phyloP scores from a whole-genome alignment of 495 filamentous ascomycete genomes.

The Neurospora cerealis region DNA sequence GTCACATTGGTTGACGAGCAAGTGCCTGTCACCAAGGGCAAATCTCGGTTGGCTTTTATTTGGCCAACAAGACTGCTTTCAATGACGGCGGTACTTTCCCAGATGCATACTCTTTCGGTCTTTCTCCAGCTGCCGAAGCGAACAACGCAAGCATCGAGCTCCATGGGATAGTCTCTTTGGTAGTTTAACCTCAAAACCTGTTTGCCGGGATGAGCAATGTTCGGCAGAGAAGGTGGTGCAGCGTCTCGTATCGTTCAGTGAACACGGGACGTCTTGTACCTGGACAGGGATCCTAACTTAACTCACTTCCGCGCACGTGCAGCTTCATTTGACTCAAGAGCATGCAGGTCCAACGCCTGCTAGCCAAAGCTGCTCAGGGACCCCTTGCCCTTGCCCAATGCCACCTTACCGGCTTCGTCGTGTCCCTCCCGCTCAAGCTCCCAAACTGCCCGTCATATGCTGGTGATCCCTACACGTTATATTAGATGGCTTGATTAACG shows the following conservation, averaged over 20 bases:
- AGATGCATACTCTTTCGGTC: not conserved
- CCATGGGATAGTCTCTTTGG: not conserved
- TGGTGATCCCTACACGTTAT: not conserved
- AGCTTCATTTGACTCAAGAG: slow-evolving; percentile 15
- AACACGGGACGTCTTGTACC: not conserved
- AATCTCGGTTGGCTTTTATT: not conserved
- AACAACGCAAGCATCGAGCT: not conserved
- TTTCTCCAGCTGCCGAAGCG: not conserved
- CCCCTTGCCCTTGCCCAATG: slow-evolving; percentile 9
- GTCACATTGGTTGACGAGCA: not conserved
- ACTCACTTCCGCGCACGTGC: slow-evolving; percentile 1
- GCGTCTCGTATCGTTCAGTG: not conserved
- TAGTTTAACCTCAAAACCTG: not conserved
- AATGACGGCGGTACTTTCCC: not conserved
- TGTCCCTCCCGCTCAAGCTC: not conserved
- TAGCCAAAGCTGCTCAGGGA: slow-evolving; percentile 7
- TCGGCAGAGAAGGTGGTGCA: not conserved
- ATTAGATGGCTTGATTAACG: not conserved
- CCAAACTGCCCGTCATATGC: not conserved
- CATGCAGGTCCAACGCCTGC: slow-evolving; percentile 21
- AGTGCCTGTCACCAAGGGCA: not conserved
- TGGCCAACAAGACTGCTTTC: not conserved
- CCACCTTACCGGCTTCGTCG: not conserved
- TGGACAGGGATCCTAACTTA: not conserved
- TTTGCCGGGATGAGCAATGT: not conserved